Percentiles rank a stretch among this genome's conserved stretches.
Conservation (phyloP, 306 rosid species). For the Purshia tridentata region DNA sequence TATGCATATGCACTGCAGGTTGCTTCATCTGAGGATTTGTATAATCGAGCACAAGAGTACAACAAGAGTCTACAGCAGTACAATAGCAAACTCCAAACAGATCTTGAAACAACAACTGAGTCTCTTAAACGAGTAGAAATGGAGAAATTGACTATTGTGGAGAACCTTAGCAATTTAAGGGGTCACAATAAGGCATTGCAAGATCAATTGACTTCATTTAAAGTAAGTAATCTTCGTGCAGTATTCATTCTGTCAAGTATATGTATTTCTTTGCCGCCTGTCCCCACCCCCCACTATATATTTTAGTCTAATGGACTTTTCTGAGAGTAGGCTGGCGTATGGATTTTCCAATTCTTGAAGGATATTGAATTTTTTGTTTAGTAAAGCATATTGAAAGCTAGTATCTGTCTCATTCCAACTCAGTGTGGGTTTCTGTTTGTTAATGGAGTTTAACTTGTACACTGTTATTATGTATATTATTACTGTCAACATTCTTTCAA, state of each 20-base stretch:
- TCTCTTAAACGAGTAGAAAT: slow-evolving; percentile 67
- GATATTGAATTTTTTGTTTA: neutral
- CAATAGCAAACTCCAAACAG: slow-evolving; percentile 74
- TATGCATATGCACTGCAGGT: slow-evolving; percentile 45
- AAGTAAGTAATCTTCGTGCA: slow-evolving; percentile 40
- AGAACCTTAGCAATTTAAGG: slow-evolving; percentile 67
- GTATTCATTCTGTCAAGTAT: neutral
- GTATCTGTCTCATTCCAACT: neutral
- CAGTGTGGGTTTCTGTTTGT: neutral
- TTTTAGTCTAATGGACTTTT: neutral
- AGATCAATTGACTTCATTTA: slow-evolving; percentile 62
- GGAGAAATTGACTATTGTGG: slow-evolving; percentile 79
- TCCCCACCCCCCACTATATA: too few species aligned
- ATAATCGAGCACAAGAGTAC: slow-evolving; percentile 81
- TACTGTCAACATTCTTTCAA: too few species aligned
- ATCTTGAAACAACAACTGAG: slow-evolving; percentile 59
- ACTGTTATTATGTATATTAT: too few species aligned
- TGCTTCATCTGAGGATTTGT: slow-evolving; percentile 65
- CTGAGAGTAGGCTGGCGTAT: neutral
- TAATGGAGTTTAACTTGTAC: too few species aligned
- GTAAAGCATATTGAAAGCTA: neutral
- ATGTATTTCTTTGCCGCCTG: neutral
- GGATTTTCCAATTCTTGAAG: neutral
- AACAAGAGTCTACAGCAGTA: slow-evolving; percentile 83
- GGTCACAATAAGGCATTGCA: slow-evolving; percentile 78